Percentiles rank a stretch among this genome's conserved stretches.
Conservation (phyloP, 2,329 filamentous ascomycete species). For the Xylariales sp. region DNA sequence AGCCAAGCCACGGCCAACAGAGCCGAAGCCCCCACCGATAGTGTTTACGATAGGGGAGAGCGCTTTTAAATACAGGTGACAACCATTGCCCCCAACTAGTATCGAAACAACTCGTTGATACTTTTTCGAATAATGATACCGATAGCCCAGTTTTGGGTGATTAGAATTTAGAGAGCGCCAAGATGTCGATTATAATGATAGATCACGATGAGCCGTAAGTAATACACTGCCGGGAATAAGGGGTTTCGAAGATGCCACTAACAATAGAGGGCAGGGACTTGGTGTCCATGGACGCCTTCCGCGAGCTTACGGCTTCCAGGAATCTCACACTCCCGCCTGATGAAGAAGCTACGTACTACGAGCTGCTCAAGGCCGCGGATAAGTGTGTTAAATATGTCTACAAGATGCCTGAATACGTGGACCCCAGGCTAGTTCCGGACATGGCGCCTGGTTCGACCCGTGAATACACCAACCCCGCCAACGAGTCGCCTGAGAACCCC, state of each 20-base stretch:
- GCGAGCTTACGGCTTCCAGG: slow-evolving; percentile 3
- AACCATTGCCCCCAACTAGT: too few relatives aligned
- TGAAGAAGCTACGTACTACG: slow-evolving; percentile 3
- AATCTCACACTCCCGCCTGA: slow-evolving; percentile 1
- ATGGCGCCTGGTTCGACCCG: slow-evolving; percentile 3
- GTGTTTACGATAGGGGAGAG: too few relatives aligned
- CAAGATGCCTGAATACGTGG: slow-evolving; percentile 6
- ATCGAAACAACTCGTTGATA: too few relatives aligned
- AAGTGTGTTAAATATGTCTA: slow-evolving; percentile 5
- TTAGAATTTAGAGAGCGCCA: too few relatives aligned
- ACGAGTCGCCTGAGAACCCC: slow-evolving; percentile 3
- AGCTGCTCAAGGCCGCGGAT: slow-evolving; percentile 6
- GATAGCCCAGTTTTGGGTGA: too few relatives aligned
- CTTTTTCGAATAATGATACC: too few relatives aligned
- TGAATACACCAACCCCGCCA: not conserved
- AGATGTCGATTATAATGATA: not conserved
- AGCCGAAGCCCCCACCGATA: too few relatives aligned
- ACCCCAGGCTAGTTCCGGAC: slow-evolving; percentile 3
- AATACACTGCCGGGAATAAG: not conserved
- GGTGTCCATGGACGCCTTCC: slow-evolving; percentile 4
- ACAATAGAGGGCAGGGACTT: slow-evolving; percentile 3
- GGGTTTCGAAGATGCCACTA: not conserved
- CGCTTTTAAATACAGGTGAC: too few relatives aligned
- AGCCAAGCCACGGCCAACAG: too few relatives aligned
- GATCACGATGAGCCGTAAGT: not conserved